Evolutionary conservation across 495 filamentous ascomycete genomes (phyloP), one percentile per base, ranked within the genome.

Genomic region (Chlorociboria aeruginascens): DNA sequence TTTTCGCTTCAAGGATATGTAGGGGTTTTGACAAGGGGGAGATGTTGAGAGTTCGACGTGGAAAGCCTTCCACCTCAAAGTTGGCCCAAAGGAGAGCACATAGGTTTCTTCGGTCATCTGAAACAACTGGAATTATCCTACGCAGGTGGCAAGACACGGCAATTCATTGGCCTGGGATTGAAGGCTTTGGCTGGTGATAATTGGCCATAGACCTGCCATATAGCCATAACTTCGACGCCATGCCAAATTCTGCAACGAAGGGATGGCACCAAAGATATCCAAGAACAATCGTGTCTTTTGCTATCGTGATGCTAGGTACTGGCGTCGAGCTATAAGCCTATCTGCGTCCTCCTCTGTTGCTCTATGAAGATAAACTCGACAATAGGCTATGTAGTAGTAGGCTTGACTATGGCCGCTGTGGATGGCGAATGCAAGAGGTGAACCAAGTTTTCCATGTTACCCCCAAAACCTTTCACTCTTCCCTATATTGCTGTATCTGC

Each of bases 291-390:
- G 71, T 66, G 63, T 65, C 65, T 67, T 69, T 72, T 74, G 70
- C 73, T 77, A 77, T 73, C 71, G 71, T 70, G 61, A 73, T 73
- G 73, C 73, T 77, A 77, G 54, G 59, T 57, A 57, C 52, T 58
- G 54, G 43, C 44, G 49, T 57, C 45, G 52, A 52, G 60, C 49
- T 47, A 49, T 58, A 55, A 54, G 46, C 50, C 54, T 56, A 56
- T 54, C 51, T 56, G 53, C 49, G 41, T 45, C 46, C 48, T 42
- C 32, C 46, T 48, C 41, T 51, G 51, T 40, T 49, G 58, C 58
- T 61, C 55, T 61, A 61, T 61, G 52, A 61, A 61, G 58, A 61
- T 52, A 50, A 57, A 55, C 48, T 61, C 58, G 53, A 61, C 58
- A 58, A 61, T 61, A 58, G 55, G 55, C 58, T 61, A 61, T 56